These are phyloP conservation scores for Trapa incisa DNA, from an alignment of 345 rosid species.

Conservation along the genomic window DNA sequence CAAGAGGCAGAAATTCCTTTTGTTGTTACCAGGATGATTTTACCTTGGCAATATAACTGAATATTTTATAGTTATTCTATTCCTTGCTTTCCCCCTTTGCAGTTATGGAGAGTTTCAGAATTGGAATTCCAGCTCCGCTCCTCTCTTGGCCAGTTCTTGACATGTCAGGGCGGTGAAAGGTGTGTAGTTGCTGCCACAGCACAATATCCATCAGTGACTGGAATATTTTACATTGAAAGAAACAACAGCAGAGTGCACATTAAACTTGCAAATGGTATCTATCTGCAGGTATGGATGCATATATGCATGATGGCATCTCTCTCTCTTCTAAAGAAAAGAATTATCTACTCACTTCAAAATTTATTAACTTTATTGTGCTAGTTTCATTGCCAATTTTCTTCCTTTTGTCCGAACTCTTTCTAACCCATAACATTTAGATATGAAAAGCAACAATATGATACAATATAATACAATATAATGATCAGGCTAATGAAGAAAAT, in stretches of 20 bases:
- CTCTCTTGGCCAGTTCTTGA: constrained; percentile 43
- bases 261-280: constrained; percentile 37
- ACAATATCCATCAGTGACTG: constrained; percentile 27
- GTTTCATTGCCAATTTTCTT: neutral
- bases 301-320: neutral
- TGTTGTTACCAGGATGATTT: neutral
- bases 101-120: constrained; percentile 61
- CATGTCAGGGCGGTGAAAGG: constrained; percentile 48
- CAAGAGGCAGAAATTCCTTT: neutral
- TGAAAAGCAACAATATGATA: constrained; percentile 10
- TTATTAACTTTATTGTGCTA: neutral
- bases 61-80: neutral
- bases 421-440: neutral
- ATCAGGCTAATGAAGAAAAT: constrained; percentile 39
- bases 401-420: neutral
- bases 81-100: constrained; percentile 10
- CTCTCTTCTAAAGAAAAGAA: neutral
- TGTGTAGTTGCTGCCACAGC: constrained; percentile 43
- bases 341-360: neutral
- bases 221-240: constrained; percentile 44
- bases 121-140: constrained; percentile 43
- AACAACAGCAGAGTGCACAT: constrained; percentile 37
- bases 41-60: neutral
- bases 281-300: constrained; percentile 38
- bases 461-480: constrained; percentile 15